Evolutionary conservation across 805 yeast genomes (phyloP).

Genomic region (Clavispora santaluciae): DNA sequence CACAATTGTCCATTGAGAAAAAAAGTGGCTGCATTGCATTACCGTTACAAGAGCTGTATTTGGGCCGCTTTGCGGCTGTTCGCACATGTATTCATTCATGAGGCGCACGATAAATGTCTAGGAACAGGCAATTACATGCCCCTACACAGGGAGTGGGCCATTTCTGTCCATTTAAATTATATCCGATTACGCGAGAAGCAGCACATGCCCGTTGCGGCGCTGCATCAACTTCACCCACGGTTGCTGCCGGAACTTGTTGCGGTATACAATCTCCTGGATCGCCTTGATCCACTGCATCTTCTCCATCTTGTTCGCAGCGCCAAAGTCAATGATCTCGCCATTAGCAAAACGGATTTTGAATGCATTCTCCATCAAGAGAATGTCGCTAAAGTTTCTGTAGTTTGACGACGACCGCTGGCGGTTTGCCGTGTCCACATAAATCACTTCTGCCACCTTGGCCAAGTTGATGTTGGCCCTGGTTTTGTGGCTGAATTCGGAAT

Average conservation of each 20-base stretch:
- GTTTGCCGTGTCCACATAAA: conserved; percentile 39
- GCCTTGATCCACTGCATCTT: conserved; percentile 62
- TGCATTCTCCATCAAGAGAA: conserved; percentile 62
- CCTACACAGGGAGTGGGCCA: too few species aligned
- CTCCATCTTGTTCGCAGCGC: conserved; percentile 66
- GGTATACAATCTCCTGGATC: conserved; percentile 51
- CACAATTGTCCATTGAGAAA: too few species aligned
- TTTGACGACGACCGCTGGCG: conserved; percentile 21
- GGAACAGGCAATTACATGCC: too few species aligned
- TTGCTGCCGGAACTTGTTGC: conserved; percentile 54
- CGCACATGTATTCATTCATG: too few species aligned
- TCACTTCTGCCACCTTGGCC: conserved; percentile 55
- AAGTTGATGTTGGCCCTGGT: conserved; percentile 75
- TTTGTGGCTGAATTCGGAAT: conserved; percentile 62
- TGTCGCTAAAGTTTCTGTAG: conserved; percentile 66
- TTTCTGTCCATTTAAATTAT: background rate
- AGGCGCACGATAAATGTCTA: too few species aligned
- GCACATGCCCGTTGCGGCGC: conserved; percentile 12
- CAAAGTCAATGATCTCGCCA: conserved; percentile 78
- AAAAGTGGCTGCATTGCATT: too few species aligned
- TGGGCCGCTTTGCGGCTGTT: too few species aligned
- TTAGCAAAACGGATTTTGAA: conserved; percentile 73
- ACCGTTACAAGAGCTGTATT: too few species aligned
- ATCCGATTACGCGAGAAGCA: background rate
- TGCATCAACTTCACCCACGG: conserved; percentile 54